Base-by-base conservation (phyloP, 1,284 basidiomycete species). In the Tilletia caries region DNA sequence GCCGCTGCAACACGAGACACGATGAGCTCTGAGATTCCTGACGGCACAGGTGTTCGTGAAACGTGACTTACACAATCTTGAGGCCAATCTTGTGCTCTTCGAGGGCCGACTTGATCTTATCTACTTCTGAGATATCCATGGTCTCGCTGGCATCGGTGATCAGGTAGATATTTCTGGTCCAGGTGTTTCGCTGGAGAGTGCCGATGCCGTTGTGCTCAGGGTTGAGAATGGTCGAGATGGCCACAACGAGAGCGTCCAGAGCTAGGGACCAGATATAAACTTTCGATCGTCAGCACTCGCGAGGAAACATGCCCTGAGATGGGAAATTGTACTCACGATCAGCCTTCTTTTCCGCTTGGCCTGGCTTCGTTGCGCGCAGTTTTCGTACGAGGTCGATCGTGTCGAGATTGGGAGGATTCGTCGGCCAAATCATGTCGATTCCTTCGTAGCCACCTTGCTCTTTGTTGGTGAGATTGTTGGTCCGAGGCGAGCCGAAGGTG, bases 171-270 rank as follows among this genome's bases (percentile, higher is more conserved):
- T 70, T 75, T 52, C 75, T 67, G 43, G 75, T 82, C 75, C 76
- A 79, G 0, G 73, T 77, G 64, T 73, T 68, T 43, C 73, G 79
- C 43, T 77, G 76, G 10, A 66, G 65, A 2, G 73, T 29, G 29
- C 73, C 70, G 65, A 74, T 68, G 10, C 76, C 75, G 52, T 81
- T 70, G 18, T 72, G 75, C 10, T 75, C 68, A 23, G 79, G 60
- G 5, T 71, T 74, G 37, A 74, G 73, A n/a, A 82, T 74, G 20
- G 91, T 90, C 82, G 94, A 89, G 67, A 93, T 88, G 0, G 88
- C 92, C 13, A 95, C 92, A 73, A 95, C 90, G 46, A 96, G 84
- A 1, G 90, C 93, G 75, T 94, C 92, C 65, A 96, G 87, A 2
- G 93, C 93, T 95, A 75, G 69, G 67, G 5, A 46, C 48, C 34